Evolutionary conservation across 1,284 basidiomycete species (phyloP).

Genomic region (Ustilago vetiveriae): DNA sequence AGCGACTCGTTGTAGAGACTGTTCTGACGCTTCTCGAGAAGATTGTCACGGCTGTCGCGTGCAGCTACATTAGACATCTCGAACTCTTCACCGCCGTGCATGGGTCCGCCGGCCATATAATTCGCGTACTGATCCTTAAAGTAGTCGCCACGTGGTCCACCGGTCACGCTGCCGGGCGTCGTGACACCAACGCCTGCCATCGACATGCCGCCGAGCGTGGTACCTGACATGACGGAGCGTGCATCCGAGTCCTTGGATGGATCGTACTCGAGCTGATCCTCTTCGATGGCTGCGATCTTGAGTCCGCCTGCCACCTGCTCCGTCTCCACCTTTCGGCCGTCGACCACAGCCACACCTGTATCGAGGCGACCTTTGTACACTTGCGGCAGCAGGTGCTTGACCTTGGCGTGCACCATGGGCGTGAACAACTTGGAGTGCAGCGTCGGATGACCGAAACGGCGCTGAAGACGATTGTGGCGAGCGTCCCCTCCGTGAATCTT

Average conservation of each 20-base stretch:
- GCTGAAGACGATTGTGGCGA: slow-evolving; percentile 58
- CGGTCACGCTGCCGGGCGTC: slow-evolving; percentile 22
- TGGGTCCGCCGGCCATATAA: slow-evolving; percentile 51
- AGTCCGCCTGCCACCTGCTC: slow-evolving; percentile 55
- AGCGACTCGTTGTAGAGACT: slow-evolving; percentile 47
- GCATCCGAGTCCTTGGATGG: slow-evolving; percentile 55
- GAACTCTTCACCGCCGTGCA: slow-evolving; percentile 47
- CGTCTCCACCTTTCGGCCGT: slow-evolving; percentile 56
- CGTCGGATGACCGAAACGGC: slow-evolving; percentile 65
- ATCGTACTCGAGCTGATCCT: slow-evolving; percentile 62
- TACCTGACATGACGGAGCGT: slow-evolving; percentile 59
- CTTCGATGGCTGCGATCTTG: slow-evolving; percentile 62
- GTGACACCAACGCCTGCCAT: slow-evolving; percentile 27
- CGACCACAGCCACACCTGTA: slow-evolving; percentile 40
- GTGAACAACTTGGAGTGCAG: slow-evolving; percentile 60
- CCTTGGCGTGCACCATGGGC: slow-evolving; percentile 62
- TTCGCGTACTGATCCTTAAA: slow-evolving; percentile 56
- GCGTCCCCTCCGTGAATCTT: slow-evolving; percentile 56
- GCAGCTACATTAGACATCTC: slow-evolving; percentile 53
- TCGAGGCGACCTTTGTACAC: slow-evolving; percentile 60
- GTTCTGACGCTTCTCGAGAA: slow-evolving; percentile 51
- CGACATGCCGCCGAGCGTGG: slow-evolving; percentile 52
- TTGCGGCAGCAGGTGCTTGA: slow-evolving; percentile 55
- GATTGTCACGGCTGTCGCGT: slow-evolving; percentile 55
- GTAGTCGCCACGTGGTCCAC: slow-evolving; percentile 28